Evolutionary conservation across 345 rosid species (phyloP), one percentile per base, ranked within the genome.

Genomic region (Combretum micranthum): DNA sequence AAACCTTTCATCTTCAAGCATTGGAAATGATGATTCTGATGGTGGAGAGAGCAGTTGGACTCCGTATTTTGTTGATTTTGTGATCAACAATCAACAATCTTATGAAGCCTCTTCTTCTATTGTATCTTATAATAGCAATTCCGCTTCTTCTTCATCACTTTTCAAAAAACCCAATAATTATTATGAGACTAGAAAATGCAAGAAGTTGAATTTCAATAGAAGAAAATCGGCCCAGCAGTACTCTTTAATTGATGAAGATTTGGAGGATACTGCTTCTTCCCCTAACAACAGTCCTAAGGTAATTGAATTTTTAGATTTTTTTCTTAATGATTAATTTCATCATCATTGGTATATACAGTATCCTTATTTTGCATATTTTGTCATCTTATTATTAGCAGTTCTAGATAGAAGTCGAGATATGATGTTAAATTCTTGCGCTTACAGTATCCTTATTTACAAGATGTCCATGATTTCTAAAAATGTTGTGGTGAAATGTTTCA

Each of bases 31-130:
- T 59, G 48, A 56, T 19, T 15, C 53, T 13, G 43, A 19, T 48
- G 56, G 50, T 21, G 76, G 70, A 52, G 84, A 78, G 72, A 83
- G 89, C 61, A 73, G 84, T 12, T 83, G 89, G 89, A 83, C 89
- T 15, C 72, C 50, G 69, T 83, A 83, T 63, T 66, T 83, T 23
- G 80, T 80, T 13, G 84, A 80, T 64, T 76, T 68, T 57, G 70
- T 61, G 53, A 73, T 66, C 46, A 22, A 61, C 0, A 44, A 57
- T 42, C 69, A 66, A 7, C 21, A 19, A 23, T 66, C 48, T 55
- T 63, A 60, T 63, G 17, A 59, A 37, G 52, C 44, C 17, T 55
- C 50, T 49, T 66, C 74, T 49, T 68, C 57, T 11, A 46, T 67
- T 3, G 55, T 76, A 21, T 72, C 85, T n/a, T 80, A 80, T 59